phyloP scores from a whole-genome alignment of 176 grass and related monocot genomes.

The Triticum monococcum region DNA sequence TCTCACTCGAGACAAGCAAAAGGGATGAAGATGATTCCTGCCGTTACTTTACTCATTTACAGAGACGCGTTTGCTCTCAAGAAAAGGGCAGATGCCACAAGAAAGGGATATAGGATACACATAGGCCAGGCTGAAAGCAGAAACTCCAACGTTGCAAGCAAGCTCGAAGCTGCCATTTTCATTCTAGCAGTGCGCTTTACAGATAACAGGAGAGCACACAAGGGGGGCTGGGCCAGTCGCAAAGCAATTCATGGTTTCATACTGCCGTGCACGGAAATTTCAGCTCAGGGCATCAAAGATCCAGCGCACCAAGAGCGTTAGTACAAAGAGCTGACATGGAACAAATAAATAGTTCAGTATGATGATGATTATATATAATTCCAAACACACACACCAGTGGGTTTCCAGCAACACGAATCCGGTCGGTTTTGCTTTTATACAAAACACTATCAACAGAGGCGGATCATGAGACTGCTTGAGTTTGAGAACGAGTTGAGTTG shows the following conservation, averaged over 20 bases:
- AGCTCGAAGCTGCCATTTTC: not conserved
- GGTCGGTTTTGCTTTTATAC: slow-evolving; percentile 23
- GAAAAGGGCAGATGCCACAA: not conserved
- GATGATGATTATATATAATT: not conserved
- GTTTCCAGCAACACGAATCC: slow-evolving; percentile 4
- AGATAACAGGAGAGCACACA: not conserved
- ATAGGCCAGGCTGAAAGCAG: not conserved
- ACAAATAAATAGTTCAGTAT: slow-evolving; percentile 18
- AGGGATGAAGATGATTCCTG: not conserved
- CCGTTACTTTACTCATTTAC: not conserved
- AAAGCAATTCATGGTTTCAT: not conserved
- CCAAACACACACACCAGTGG: not conserved
- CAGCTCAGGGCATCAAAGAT: not conserved
- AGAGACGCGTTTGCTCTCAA: slow-evolving; percentile 5
- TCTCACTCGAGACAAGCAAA: not conserved
- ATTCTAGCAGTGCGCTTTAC: not conserved
- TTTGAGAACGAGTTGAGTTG: slow-evolving; percentile 1
- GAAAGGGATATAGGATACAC: not conserved
- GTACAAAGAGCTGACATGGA: not conserved
- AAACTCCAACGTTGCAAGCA: slow-evolving; percentile 12
- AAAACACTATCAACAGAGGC: slow-evolving; percentile 35
- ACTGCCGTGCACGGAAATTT: not conserved
- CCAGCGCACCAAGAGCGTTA: not conserved
- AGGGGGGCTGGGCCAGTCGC: not conserved
- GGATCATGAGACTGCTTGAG: not conserved